phyloP scores from a whole-genome alignment of 208 protist genomes.

The Leishmania aethiopica region DNA sequence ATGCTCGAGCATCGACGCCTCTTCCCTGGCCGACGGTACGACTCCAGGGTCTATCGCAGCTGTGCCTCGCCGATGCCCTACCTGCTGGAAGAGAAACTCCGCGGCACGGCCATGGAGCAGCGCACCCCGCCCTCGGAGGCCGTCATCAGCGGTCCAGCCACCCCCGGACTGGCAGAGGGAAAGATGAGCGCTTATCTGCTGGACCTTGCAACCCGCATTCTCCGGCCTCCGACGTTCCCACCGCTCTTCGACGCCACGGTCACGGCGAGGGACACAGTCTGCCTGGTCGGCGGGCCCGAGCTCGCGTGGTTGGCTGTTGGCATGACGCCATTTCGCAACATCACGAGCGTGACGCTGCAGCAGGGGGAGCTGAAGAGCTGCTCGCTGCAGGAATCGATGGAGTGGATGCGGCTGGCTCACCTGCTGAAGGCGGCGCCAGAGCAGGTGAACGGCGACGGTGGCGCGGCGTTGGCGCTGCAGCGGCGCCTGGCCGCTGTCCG shows the following conservation, averaged over 20 bases:
- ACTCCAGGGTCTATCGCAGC: conserved; percentile 69
- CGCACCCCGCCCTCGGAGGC: conserved; percentile 52
- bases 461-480: conserved; percentile 13
- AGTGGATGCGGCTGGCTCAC: conserved; percentile 69
- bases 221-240: conserved; percentile 20
- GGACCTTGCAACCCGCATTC: conserved; percentile 67
- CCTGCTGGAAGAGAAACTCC: conserved; percentile 66
- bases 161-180: conserved; percentile 61
- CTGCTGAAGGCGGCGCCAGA: conserved; percentile 22
- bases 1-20: conserved; percentile 60
- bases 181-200: conserved; percentile 79
- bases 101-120: conserved; percentile 38
- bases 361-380: conserved; percentile 67
- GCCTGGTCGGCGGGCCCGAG: conserved; percentile 63
- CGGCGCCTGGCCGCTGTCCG: conserved; percentile 47
- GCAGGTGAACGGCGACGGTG: not conserved
- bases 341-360: conserved; percentile 63
- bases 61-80: conserved; percentile 74
- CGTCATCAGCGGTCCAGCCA: conserved; percentile 55
- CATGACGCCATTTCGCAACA: conserved; percentile 65
- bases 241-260: conserved; percentile 20
- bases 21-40: conserved; percentile 62
- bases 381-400: conserved; percentile 57
- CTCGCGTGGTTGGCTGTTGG: conserved; percentile 64
- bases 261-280: conserved; percentile 57